phyloP scores from a whole-genome alignment of 2,329 filamentous ascomycete genomes.

The Pseudocercospora musae region DNA sequence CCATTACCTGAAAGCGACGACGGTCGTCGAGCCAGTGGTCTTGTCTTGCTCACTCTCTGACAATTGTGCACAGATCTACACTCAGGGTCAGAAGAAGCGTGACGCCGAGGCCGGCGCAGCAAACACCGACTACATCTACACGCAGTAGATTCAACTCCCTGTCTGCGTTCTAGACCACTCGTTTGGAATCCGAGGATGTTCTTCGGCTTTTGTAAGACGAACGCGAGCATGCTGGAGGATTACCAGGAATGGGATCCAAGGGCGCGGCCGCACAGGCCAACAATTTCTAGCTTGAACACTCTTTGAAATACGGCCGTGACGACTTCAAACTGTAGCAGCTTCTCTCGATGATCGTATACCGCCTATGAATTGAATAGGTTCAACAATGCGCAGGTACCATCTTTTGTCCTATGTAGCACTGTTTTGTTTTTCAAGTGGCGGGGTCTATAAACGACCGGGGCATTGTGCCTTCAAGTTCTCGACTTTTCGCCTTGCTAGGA shows the following conservation, averaged over 20 bases:
- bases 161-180: neutral
- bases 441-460: too few relatives aligned
- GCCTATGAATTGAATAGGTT: neutral
- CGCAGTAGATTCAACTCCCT: neutral
- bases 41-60: too few relatives aligned
- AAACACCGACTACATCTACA: neutral
- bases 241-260: neutral
- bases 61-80: too few relatives aligned
- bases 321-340: neutral
- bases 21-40: too few relatives aligned
- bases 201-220: too few relatives aligned
- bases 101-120: neutral
- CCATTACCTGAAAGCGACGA: too few relatives aligned
- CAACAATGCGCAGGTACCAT: neutral
- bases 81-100: neutral
- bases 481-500: too few relatives aligned
- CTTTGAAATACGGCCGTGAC: neutral
- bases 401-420: too few relatives aligned
- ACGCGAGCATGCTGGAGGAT: neutral
- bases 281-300: too few relatives aligned
- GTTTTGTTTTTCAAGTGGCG: too few relatives aligned
- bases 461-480: too few relatives aligned
- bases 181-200: neutral
- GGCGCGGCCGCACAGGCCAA: too few relatives aligned
- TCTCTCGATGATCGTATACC: neutral